Base-by-base conservation (phyloP, 2,329 filamentous ascomycete species). In the Mariannaea sp. region DNA sequence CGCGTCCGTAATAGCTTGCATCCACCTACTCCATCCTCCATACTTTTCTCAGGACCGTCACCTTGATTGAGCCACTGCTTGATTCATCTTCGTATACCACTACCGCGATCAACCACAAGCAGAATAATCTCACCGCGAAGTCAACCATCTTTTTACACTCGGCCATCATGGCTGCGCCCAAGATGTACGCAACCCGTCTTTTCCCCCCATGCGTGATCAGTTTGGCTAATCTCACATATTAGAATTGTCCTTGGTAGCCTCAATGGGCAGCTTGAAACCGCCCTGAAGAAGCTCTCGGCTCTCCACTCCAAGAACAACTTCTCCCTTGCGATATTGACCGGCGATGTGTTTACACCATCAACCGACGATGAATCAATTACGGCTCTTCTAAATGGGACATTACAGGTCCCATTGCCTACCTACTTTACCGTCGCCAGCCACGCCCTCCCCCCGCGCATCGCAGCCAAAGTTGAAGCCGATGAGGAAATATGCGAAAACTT, bases 271-370 rank as follows among this genome's bases (percentile, higher is more conserved):
- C 81, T 97, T 46, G 79, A 83, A 58, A 73, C 86, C 10, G 86
- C 89, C 8, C 90, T 99, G 70, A 80, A 83, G 55, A 99, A 97
- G 73, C 77, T 97, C 16, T 79, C 86, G 7, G 82, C 84, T 8
- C 78, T 97, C 2, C 92, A 97, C 64, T 77, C 85, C 29, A 97
- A 97, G 74, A 94, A 97, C 69, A 82, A 80, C 66, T 97, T 99
- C 70, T 81, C 89, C 12, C 88, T 97, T 65, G 92, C 90, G 13
- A 85, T 99, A 49, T 76, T 96, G 26, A 84, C 85, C 8, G 94
- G 94, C 49, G 88, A 97, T 67, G 79, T 97, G 6, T 97, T 97
- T 67, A 77, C 80, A 14, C 74, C 80, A 36, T 73, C 77, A 1
- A 79, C 85, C 39, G 81, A 88, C 46, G 78, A 85, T 33, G 78